Conservation (phyloP, 2,329 filamentous ascomycete species). For the Cladosporium sp. region DNA sequence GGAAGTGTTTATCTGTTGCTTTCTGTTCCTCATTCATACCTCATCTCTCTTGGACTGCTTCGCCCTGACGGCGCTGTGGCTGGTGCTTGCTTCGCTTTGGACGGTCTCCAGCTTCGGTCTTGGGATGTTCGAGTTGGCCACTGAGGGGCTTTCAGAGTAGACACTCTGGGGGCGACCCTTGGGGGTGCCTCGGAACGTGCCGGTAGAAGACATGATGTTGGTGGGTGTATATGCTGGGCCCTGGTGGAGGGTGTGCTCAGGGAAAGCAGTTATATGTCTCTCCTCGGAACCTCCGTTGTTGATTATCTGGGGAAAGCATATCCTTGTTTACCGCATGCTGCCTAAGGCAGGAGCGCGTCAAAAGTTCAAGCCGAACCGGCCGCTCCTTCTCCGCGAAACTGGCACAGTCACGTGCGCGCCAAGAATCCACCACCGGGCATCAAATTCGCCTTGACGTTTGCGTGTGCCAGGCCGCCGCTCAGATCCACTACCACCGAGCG, state of each 20-base stretch:
- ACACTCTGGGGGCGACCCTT: slow-evolving; percentile 46
- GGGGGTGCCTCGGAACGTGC: slow-evolving; percentile 71
- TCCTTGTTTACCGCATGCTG: neutral
- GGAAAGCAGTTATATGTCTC: neutral
- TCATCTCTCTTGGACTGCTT: slow-evolving; percentile 98
- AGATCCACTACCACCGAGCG: slow-evolving; percentile 15
- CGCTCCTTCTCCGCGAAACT: neutral
- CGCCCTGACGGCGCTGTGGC: slow-evolving; percentile 88
- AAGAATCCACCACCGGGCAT: neutral
- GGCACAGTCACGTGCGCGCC: too few relatives aligned
- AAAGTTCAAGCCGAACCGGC: neutral
- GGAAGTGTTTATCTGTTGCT: too few relatives aligned
- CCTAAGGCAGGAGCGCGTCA: neutral
- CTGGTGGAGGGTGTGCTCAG: neutral
- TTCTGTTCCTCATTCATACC: slow-evolving; percentile 55
- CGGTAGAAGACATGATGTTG: slow-evolving; percentile 57
- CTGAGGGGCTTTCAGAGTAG: slow-evolving; percentile 64
- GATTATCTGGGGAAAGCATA: neutral
- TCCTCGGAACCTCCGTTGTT: neutral
- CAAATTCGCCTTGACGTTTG: too few relatives aligned
- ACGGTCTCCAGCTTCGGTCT: slow-evolving; percentile 67
- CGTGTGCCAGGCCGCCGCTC: neutral
- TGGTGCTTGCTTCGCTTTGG: slow-evolving; percentile 60
- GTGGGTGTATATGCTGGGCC: neutral
- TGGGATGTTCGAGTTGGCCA: slow-evolving; percentile 50